These are phyloP conservation scores for Plantago elongata DNA, from an alignment of 257 asterid genomes.

Conservation along the genomic window DNA sequence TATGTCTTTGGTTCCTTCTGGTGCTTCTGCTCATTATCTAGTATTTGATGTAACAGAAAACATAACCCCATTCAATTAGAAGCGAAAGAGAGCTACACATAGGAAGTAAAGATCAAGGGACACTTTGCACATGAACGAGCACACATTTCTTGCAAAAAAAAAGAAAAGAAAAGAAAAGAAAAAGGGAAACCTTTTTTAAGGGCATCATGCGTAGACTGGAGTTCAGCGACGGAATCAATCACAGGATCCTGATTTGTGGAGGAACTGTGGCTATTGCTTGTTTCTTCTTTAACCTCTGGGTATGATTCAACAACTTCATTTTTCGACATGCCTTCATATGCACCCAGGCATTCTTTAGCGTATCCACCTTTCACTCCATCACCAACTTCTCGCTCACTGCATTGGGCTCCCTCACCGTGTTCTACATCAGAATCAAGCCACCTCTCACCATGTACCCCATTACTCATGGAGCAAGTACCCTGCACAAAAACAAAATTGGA, in stretches of 20 bases:
- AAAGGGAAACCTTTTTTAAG: slow-evolving; percentile 49
- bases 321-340: slow-evolving; percentile 38
- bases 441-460: slow-evolving; percentile 42
- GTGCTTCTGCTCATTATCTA: background rate
- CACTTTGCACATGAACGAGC: background rate
- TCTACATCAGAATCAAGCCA: slow-evolving; percentile 43
- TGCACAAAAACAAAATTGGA: slow-evolving; percentile 64
- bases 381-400: slow-evolving; percentile 28
- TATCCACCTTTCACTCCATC: slow-evolving; percentile 40
- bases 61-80: background rate
- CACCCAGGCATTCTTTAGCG: slow-evolving; percentile 34
- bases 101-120: background rate
- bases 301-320: slow-evolving; percentile 48
- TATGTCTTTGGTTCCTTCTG: background rate
- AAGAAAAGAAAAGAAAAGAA: too few species aligned
- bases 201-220: slow-evolving; percentile 58
- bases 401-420: slow-evolving; percentile 50
- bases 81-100: background rate
- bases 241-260: slow-evolving; percentile 44
- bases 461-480: slow-evolving; percentile 49
- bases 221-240: slow-evolving; percentile 38
- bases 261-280: slow-evolving; percentile 39
- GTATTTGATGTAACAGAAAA: too few species aligned
- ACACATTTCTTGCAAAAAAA: background rate
- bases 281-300: slow-evolving; percentile 44